Evolutionary conservation across 306 rosid species (phyloP).

Genomic region (Lupinus albus): DNA sequence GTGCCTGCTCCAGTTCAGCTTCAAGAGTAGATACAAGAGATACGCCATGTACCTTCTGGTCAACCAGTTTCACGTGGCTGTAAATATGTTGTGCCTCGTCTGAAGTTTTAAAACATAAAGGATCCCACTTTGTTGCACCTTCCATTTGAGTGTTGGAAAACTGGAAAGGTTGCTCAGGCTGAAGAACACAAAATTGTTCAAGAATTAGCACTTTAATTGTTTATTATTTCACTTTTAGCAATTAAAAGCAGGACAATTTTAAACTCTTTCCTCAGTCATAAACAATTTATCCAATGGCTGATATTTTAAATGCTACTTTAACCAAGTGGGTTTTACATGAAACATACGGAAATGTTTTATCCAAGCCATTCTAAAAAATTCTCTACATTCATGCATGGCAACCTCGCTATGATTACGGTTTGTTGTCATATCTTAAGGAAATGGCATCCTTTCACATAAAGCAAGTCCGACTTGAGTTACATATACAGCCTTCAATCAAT

Average conservation of each 20-base stretch:
- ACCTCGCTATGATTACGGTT: slow-evolving; percentile 7
- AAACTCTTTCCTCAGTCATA: slow-evolving; percentile 7
- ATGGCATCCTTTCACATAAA: neutral
- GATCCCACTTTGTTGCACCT: slow-evolving; percentile 96
- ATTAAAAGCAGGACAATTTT: neutral
- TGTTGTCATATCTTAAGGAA: neutral
- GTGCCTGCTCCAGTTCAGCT: slow-evolving; percentile 83
- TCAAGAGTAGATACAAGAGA: slow-evolving; percentile 76
- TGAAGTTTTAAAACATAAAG: slow-evolving; percentile 61
- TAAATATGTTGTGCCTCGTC: slow-evolving; percentile 67
- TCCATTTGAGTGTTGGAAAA: slow-evolving; percentile 79
- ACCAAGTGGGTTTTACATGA: slow-evolving; percentile 25
- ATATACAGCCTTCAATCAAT: slow-evolving; percentile 20
- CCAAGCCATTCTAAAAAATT: slow-evolving; percentile 16
- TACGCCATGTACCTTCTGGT: slow-evolving; percentile 68
- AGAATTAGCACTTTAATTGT: slow-evolving; percentile 25
- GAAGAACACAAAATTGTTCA: slow-evolving; percentile 35
- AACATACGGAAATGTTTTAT: slow-evolving; percentile 12
- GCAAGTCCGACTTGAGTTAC: neutral
- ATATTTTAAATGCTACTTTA: slow-evolving; percentile 33
- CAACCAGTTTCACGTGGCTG: slow-evolving; percentile 64
- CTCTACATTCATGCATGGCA: neutral
- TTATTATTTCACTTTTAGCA: slow-evolving; percentile 12
- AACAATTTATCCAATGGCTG: neutral
- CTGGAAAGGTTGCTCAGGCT: slow-evolving; percentile 60